phyloP scores from a whole-genome alignment of 768 basidiomycete species.

The Lactarius indigo region DNA sequence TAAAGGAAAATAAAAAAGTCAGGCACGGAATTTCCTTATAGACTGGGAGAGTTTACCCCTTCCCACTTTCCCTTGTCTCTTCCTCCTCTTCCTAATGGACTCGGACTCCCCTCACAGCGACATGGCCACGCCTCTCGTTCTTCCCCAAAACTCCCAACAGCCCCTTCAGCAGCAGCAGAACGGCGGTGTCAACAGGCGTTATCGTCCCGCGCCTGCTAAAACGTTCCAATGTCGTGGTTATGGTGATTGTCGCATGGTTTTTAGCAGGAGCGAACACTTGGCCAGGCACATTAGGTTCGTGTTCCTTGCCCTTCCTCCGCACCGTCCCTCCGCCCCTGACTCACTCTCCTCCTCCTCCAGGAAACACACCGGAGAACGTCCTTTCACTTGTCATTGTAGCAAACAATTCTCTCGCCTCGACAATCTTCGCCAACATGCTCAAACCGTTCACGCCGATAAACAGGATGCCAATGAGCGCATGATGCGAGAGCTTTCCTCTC shows the following conservation, averaged over 20 bases:
- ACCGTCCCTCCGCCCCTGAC: conserved; percentile 25
- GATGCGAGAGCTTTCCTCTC: conserved; percentile 84
- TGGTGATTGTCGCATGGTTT: conserved; percentile 96
- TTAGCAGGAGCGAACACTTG: conserved; percentile 91
- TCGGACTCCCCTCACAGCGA: conserved; percentile 20
- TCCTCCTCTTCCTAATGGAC: conserved; percentile 12
- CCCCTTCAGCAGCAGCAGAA: conserved; percentile 30
- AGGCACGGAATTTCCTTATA: conserved; percentile 25
- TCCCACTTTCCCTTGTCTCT: neutral
- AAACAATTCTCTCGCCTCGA: conserved; percentile 96
- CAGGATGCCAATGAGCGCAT: conserved; percentile 83
- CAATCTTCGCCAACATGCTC: conserved; percentile 94
- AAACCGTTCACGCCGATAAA: conserved; percentile 96
- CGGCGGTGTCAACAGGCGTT: conserved; percentile 52
- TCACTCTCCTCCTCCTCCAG: conserved; percentile 40
- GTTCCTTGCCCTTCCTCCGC: conserved; percentile 25
- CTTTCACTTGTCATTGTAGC: conserved; percentile 93
- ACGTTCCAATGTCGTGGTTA: conserved; percentile 95
- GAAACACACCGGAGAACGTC: conserved; percentile 97
- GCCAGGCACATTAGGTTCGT: conserved; percentile 91
- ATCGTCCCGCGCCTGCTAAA: conserved; percentile 83
- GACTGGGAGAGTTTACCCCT: conserved; percentile 1
- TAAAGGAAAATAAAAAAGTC: conserved; percentile 8
- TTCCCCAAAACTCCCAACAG: conserved; percentile 1
- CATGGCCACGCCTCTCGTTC: conserved; percentile 17